Conservation (phyloP, 805 yeast genomes). For the Yarrowia sp. region DNA sequence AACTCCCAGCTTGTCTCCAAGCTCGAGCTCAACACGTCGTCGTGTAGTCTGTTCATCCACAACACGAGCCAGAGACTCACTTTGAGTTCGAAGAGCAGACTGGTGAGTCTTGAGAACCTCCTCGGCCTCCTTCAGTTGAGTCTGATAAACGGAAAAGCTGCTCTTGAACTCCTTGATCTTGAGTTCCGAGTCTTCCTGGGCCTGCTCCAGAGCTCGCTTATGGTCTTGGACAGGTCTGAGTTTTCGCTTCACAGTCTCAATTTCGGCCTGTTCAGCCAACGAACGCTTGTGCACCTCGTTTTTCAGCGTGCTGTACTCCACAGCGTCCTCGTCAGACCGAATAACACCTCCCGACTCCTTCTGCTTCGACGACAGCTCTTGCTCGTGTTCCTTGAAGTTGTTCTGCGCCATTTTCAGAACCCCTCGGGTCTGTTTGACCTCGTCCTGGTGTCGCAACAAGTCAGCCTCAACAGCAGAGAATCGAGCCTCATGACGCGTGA, state of each 20-base stretch:
- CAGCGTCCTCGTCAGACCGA: background rate
- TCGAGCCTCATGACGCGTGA: slow-evolving; percentile 7
- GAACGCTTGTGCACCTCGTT: slow-evolving; percentile 24
- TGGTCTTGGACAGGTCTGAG: slow-evolving; percentile 22
- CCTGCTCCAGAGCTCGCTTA: slow-evolving; percentile 21
- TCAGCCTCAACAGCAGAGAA: background rate
- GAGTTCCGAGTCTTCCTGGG: background rate
- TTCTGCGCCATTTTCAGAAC: slow-evolving; percentile 6
- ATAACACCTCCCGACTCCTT: slow-evolving; percentile 15
- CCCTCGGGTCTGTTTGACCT: slow-evolving; percentile 14
- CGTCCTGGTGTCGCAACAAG: background rate
- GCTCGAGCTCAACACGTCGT: slow-evolving; percentile 48
- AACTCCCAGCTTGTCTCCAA: slow-evolving; percentile 62
- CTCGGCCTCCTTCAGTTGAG: slow-evolving; percentile 24
- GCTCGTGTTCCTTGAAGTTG: slow-evolving; percentile 29
- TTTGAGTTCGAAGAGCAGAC: slow-evolving; percentile 30
- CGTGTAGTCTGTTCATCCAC: slow-evolving; percentile 33
- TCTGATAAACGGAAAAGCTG: slow-evolving; percentile 26
- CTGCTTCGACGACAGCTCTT: slow-evolving; percentile 16
- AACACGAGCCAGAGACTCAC: slow-evolving; percentile 30
- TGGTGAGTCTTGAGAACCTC: slow-evolving; percentile 29
- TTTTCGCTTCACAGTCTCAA: slow-evolving; percentile 28
- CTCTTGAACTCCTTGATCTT: slow-evolving; percentile 26
- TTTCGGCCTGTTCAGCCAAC: slow-evolving; percentile 27
- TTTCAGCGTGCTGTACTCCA: slow-evolving; percentile 18